Evolutionary conservation across 2,329 filamentous ascomycete species (phyloP).

Genomic region (Lecanosticta acicola): DNA sequence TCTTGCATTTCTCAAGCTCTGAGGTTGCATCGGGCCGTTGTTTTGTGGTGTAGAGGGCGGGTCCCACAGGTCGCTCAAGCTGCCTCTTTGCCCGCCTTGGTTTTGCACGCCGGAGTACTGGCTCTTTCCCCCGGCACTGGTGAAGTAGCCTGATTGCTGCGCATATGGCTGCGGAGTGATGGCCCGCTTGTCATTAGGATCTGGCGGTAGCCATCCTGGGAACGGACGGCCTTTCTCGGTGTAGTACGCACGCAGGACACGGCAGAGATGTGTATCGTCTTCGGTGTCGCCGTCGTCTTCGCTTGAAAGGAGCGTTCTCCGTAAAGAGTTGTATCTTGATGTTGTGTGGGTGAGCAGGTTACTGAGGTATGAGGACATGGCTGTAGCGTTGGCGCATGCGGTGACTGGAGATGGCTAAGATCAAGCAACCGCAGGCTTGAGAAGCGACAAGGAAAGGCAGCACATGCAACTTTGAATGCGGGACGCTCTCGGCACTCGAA

Average conservation of each 20-base stretch:
- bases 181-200: slow-evolving; percentile 62
- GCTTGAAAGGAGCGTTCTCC: slow-evolving; percentile 61
- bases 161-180: slow-evolving; percentile 34
- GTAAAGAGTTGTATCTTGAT: slow-evolving; percentile 54
- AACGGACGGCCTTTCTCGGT: slow-evolving; percentile 75
- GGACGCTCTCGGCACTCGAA: too few species aligned
- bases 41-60: slow-evolving; percentile 32
- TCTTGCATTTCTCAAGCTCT: slow-evolving; percentile 36
- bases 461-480: too few species aligned
- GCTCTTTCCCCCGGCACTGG: slow-evolving; percentile 31
- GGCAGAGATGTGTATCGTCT: slow-evolving; percentile 91
- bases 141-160: slow-evolving; percentile 28
- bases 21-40: slow-evolving; percentile 37
- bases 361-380: slow-evolving; percentile 76
- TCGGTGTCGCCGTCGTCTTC: slow-evolving; percentile 54
- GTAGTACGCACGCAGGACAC: slow-evolving; percentile 90
- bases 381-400: slow-evolving; percentile 20
- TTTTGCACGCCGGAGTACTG: slow-evolving; percentile 25
- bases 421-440: not conserved
- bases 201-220: slow-evolving; percentile 81
- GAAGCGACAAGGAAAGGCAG: not conserved
- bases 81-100: slow-evolving; percentile 38
- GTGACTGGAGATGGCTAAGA: not conserved
- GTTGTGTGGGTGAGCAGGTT: slow-evolving; percentile 57
- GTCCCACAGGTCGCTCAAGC: slow-evolving; percentile 58